Evolutionary conservation across 331 rosid species (phyloP), one percentile per base, ranked within the genome.

Genomic region (Saraca asoca): DNA sequence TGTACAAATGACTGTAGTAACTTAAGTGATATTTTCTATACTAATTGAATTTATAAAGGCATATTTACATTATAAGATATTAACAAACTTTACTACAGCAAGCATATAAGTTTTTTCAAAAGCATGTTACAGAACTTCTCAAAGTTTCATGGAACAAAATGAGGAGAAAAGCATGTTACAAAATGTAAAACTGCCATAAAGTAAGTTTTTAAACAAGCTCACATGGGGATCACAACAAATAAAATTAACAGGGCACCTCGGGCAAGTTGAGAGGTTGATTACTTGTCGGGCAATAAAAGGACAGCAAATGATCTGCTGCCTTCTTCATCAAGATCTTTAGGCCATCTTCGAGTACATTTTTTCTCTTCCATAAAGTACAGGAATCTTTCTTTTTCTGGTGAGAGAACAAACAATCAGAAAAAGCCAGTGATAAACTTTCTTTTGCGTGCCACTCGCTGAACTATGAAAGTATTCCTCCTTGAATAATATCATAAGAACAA

Each of bases 181-280:
- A 44, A 34, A n/a, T 43, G 55, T 68, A 61, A 51, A 59, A 62
- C 3, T 66, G 69, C 55, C 3, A 45, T 2, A 18, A 44, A 42
- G 61, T 48, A 46, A 49, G n/a, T 60, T 71, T 66, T 56, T 55
- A 34, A 61, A 20, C 70, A 41, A 48, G 33, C 31, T 16, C 48
- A 55, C 48, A 45, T 9, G 18, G 2, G 7, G 0, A 15, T 34
- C 11, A 15, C 52, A 31, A 13, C 9, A 8, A 52, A 71, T 7
- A 34, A 43, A 38, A 45, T 45, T 61, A 33, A 62, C 53, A 65
- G 46, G 38, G 41, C 29, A 62, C 37, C 57, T n/a, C 37, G 6
- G 35, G 66, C 42, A 2, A 38, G 9, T 38, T 38, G 42, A 54
- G 60, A 53, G 73, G 57, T 57, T 57, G 57, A 17, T 42, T 60